Conservation (phyloP, 371 early-diverging fungal genomes). For the Lichtheimia hyalospora region DNA sequence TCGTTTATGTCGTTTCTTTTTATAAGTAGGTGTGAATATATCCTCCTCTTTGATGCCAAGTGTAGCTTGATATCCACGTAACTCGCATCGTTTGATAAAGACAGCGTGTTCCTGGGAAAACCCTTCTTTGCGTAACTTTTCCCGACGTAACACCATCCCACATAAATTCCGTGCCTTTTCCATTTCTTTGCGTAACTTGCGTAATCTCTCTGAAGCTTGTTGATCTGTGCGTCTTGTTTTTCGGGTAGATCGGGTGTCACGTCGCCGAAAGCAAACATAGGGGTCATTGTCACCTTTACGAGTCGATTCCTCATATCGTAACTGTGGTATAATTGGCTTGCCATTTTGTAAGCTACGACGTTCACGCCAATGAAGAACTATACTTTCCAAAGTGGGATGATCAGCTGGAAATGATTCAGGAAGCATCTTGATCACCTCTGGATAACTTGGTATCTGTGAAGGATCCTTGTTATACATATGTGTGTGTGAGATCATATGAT, state of each 20-base stretch:
- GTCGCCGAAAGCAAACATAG: constrained; percentile 93
- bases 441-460: constrained; percentile 43
- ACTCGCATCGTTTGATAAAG: constrained; percentile 55
- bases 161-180: constrained; percentile 70
- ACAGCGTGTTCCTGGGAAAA: constrained; percentile 66
- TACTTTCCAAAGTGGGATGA: constrained; percentile 17
- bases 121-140: constrained; percentile 69
- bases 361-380: constrained; percentile 34
- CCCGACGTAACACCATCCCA: constrained; percentile 79
- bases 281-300: constrained; percentile 81
- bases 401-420: constrained; percentile 19
- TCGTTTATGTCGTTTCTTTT: constrained; percentile 41
- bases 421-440: constrained; percentile 25
- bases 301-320: constrained; percentile 60
- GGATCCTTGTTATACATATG: constrained; percentile 28
- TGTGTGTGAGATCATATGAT: too few species aligned
- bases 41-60: constrained; percentile 60
- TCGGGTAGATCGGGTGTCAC: constrained; percentile 86
- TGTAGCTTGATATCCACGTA: constrained; percentile 56
- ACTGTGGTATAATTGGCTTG: constrained; percentile 61
- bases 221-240: constrained; percentile 89
- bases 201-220: constrained; percentile 79
- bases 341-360: constrained; percentile 43
- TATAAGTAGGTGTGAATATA: constrained; percentile 33
- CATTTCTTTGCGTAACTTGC: constrained; percentile 81